Evolutionary conservation across 2,329 filamentous ascomycete genomes (phyloP), one percentile per base, ranked within the genome.

Genomic region (Leptographium radiaticola): DNA sequence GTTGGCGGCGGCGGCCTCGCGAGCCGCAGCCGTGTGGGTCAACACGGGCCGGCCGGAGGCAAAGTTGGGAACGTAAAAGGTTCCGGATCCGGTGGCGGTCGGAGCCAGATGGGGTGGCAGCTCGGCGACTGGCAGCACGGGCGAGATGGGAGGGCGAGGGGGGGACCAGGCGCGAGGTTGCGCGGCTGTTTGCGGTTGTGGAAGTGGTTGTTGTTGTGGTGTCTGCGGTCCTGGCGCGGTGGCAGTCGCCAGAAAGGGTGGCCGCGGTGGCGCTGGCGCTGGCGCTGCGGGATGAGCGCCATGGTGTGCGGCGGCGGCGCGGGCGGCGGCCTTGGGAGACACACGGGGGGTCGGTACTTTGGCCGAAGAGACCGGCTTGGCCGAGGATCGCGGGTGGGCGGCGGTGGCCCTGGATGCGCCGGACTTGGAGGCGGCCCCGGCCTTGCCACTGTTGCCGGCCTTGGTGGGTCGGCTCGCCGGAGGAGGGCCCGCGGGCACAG

Each of bases 111-210:
- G 58, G 8, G 57, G 55, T 2, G 75, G 75, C 39, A 59, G 44
- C 10, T 58, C 43, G 16, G 53, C 56, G 0, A 50, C 20, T 11
- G 77, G 76, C 18, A 77, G 79, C 57, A 80, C 73, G 52, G 77
- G 77, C 57, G 75, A 79, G 58, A 80, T 68, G 53, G 75, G 71
- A 25, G 77, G 77, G 34, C 71, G 69, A 34, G 63, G 62, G 2
- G 76, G 75, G 18, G 75, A 76, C 38, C 70, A 65, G 40, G 70
- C 64, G 44, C 69, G 69, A 30, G 65, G 42, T 42, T 33, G 33
- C 49, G 50, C 2, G 47, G 50, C 31, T 40, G 47, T 11, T 51
- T 25, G 25, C 5, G 25, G 52, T 47, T 53, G 57, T n/a, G 34
- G 53, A 20, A 43, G 52, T 2, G 39, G 38, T 3, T 49, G 48